phyloP scores from a whole-genome alignment of 1,284 basidiomycete species.

The Cryptococcus deneoformans region DNA sequence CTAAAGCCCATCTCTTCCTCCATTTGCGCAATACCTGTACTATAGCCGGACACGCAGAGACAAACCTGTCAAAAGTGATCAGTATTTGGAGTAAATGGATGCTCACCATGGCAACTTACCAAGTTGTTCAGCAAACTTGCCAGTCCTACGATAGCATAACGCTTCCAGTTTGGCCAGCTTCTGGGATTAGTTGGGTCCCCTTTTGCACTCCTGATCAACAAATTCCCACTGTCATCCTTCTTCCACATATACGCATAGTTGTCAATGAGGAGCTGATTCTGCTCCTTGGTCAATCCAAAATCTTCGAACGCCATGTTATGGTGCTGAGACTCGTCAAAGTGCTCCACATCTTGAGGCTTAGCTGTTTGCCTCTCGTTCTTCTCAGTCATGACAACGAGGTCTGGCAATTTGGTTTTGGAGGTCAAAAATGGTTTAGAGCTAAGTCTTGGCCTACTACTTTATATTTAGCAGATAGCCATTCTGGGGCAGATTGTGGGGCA shows the following conservation, averaged over 20 bases:
- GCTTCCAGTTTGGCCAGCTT: slow-evolving; percentile 31
- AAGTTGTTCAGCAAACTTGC: slow-evolving; percentile 29
- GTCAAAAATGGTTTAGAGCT: no score
- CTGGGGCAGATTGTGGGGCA: no score
- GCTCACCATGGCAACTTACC: slow-evolving; percentile 7
- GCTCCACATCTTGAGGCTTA: slow-evolving; percentile 1
- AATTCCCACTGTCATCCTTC: slow-evolving; percentile 21
- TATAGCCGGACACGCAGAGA: slow-evolving; percentile 33
- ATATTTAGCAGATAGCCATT: background rate
- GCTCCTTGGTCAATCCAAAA: slow-evolving; percentile 6
- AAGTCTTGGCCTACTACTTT: no score
- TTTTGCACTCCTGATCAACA: slow-evolving; percentile 15
- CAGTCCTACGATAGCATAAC: slow-evolving; percentile 25
- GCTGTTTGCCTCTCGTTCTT: background rate
- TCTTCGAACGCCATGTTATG: background rate
- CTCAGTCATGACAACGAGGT: background rate
- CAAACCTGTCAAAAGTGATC: slow-evolving; percentile 13
- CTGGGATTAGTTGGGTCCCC: slow-evolving; percentile 20
- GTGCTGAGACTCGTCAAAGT: background rate
- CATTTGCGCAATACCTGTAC: slow-evolving; percentile 29
- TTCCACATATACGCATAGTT: slow-evolving; percentile 15
- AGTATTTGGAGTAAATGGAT: background rate
- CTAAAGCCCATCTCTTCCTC: slow-evolving; percentile 29
- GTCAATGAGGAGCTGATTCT: slow-evolving; percentile 4
- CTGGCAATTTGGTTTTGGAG: no score